These are phyloP conservation scores for Stygiomarasmius scandens DNA, from an alignment of 1,284 basidiomycete genomes.

Conservation along the genomic window DNA sequence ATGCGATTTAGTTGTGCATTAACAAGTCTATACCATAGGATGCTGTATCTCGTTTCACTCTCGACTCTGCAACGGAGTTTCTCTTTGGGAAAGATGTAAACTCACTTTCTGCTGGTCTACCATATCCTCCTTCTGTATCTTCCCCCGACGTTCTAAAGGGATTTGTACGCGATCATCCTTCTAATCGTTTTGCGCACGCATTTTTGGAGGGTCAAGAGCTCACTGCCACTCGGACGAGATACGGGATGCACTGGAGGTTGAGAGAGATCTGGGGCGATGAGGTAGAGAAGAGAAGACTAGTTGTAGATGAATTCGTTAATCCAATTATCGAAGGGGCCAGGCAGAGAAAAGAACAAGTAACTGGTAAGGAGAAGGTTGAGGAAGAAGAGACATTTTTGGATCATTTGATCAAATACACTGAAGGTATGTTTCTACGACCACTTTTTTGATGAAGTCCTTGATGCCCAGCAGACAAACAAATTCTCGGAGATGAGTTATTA, in stretches of 20 bases:
- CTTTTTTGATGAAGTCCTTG: not conserved
- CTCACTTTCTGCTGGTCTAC: slow-evolving; percentile 36
- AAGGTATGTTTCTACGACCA: slow-evolving; percentile 31
- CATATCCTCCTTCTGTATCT: slow-evolving; percentile 31
- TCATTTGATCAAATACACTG: slow-evolving; percentile 42
- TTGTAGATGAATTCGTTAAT: slow-evolving; percentile 41
- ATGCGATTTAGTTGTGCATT: not conserved
- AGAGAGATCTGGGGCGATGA: no score
- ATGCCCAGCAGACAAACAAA: slow-evolving; percentile 28
- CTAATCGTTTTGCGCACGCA: slow-evolving; percentile 40
- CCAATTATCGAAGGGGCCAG: slow-evolving; percentile 42
- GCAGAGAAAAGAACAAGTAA: slow-evolving; percentile 24
- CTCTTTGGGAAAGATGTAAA: slow-evolving; percentile 40
- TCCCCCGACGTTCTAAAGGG: slow-evolving; percentile 23
- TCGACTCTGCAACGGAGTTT: slow-evolving; percentile 49
- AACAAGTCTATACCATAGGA: slow-evolving; percentile 30
- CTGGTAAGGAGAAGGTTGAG: slow-evolving; percentile 23
- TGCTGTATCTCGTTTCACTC: slow-evolving; percentile 43
- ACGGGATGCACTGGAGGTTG: no score
- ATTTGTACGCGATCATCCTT: no score
- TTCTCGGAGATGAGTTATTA: slow-evolving; percentile 44
- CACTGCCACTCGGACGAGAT: no score
- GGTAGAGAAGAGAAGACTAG: no score
- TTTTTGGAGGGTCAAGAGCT: slow-evolving; percentile 39
- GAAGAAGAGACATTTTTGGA: slow-evolving; percentile 41